Evolutionary conservation across 441 rosid species (phyloP).

Genomic region (Aleurites moluccanus): DNA sequence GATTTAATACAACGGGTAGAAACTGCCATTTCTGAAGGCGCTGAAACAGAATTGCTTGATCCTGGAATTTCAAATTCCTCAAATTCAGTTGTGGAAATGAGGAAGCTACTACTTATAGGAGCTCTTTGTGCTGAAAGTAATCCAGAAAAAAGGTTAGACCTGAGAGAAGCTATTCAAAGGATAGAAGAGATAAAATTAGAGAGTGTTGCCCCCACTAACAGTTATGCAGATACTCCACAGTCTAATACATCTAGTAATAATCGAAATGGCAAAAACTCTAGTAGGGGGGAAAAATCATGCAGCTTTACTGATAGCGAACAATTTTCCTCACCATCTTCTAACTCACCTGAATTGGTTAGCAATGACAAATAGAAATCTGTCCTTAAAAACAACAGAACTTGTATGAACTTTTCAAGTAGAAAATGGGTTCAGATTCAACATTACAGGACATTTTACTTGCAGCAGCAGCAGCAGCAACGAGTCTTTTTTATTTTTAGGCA

Average conservation of each 20-base stretch:
- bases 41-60: conserved; percentile 52
- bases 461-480: neutral
- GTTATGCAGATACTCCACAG: conserved; percentile 26
- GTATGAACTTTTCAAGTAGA: neutral
- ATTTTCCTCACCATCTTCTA: neutral
- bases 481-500: neutral
- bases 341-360: neutral
- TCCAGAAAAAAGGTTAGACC: conserved; percentile 44
- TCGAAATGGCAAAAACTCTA: too few relatives aligned
- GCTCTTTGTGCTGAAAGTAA: conserved; percentile 47
- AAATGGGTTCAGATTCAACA: neutral
- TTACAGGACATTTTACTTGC: conserved; percentile 2
- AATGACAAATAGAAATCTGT: neutral
- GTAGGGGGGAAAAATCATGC: neutral
- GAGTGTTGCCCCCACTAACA: conserved; percentile 28
- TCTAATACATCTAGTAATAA: neutral
- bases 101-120: conserved; percentile 52
- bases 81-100: conserved; percentile 36
- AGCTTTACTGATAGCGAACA: neutral
- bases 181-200: conserved; percentile 38
- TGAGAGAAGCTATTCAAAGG: conserved; percentile 47
- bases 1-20: conserved; percentile 55
- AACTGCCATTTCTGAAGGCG: conserved; percentile 40
- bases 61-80: conserved; percentile 47
- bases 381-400: neutral